Evolutionary conservation across 345 rosid genomes (phyloP).

Genomic region (Abelmoschus esculentus): DNA sequence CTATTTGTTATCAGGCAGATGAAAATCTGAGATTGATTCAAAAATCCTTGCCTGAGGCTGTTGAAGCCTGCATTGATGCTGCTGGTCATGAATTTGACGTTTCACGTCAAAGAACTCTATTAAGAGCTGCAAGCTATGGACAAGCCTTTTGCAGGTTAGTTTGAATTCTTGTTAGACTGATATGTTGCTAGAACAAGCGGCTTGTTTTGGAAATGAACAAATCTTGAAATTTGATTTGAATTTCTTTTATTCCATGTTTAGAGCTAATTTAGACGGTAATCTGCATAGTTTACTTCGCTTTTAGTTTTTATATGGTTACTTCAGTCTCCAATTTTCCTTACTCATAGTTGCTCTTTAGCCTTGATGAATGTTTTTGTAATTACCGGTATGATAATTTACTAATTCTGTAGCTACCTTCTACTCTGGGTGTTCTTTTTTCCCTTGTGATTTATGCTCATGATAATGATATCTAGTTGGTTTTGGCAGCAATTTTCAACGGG

Average conservation of each 20-base stretch:
- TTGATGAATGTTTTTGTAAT: not conserved
- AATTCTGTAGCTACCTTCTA: not conserved
- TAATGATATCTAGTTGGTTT: conserved; percentile 59
- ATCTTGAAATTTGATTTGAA: not conserved
- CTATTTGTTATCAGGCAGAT: conserved; percentile 63
- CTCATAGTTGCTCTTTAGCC: not conserved
- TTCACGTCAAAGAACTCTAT: conserved; percentile 65
- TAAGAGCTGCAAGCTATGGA: conserved; percentile 98
- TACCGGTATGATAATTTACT: not conserved
- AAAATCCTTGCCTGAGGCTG: conserved; percentile 83
- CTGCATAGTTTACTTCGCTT: not conserved
- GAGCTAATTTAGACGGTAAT: not conserved
- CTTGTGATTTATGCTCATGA: conserved; percentile 37
- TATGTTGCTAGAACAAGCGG: conserved; percentile 1
- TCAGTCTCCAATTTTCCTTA: not conserved
- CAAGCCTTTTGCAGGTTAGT: conserved; percentile 97
- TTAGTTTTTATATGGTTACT: not conserved
- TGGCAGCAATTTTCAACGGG: conserved; percentile 89
- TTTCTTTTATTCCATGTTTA: conserved; percentile 5
- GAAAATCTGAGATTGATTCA: conserved; percentile 91
- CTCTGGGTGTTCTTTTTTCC: not conserved
- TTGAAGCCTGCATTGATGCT: conserved; percentile 90
- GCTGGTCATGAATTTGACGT: conserved; percentile 89
- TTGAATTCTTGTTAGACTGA: conserved; percentile 10
- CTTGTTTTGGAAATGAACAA: conserved; percentile 5